Conservation (phyloP, 371 early-diverging fungal genomes). For the Mucor racemosus region DNA sequence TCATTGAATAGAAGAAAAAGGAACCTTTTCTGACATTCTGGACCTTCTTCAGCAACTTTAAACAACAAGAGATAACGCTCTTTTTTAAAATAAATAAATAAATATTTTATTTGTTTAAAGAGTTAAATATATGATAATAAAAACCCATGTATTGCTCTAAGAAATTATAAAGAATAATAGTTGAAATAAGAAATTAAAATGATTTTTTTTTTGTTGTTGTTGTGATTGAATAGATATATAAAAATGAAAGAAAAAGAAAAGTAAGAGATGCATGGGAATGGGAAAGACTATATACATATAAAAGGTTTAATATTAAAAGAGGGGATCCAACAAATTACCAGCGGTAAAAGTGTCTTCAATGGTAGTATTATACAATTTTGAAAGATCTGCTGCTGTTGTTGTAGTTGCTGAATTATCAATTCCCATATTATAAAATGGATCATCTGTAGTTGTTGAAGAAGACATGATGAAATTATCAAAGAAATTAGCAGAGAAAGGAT, state of each 20-base stretch:
- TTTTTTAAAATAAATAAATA: not conserved
- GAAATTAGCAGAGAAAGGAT: conserved; percentile 30
- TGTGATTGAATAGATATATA: conserved; percentile 3
- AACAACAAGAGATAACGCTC: too few species aligned
- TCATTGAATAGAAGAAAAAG: too few species aligned
- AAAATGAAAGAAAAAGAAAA: not conserved
- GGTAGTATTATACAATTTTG: conserved; percentile 25
- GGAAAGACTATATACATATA: conserved; percentile 14
- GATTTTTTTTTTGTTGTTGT: not conserved
- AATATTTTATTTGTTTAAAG: conserved; percentile 1
- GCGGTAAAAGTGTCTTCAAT: conserved; percentile 24
- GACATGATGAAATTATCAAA: conserved; percentile 48
- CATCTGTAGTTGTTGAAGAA: conserved; percentile 26
- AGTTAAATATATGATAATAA: conserved; percentile 1
- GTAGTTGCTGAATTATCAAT: conserved; percentile 13
- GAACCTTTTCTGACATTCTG: too few species aligned
- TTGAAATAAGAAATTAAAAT: not conserved
- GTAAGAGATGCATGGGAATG: conserved; percentile 4
- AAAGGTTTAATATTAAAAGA: conserved; percentile 21
- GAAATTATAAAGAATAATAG: not conserved
- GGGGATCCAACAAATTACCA: conserved; percentile 34
- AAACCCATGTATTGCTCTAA: conserved; percentile 7
- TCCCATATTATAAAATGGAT: conserved; percentile 25
- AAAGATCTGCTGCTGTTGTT: conserved; percentile 24
- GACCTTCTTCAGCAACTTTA: too few species aligned